Evolutionary conservation across 768 basidiomycete genomes (phyloP), one percentile per base, ranked within the genome.

Genomic region (Boletus fagicola): DNA sequence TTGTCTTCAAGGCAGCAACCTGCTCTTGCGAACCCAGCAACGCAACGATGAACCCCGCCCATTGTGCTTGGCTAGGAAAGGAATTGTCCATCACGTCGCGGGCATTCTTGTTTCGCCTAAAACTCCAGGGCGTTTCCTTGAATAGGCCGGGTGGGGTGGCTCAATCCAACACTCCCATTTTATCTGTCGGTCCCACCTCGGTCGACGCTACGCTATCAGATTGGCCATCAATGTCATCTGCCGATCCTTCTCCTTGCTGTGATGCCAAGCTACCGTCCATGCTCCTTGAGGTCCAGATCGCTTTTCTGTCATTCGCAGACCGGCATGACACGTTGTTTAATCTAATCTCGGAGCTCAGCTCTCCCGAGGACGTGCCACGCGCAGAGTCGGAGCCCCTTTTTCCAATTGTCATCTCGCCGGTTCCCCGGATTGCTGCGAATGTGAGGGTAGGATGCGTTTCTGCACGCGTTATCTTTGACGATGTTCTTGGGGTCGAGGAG

Each of bases 211-310:
- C 87, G 24, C 69, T 77, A 22, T 79, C 79, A 3, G 83, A 85
- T 67, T 90, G 86, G 87, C 84, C 86, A 10, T 68, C 78, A 42
- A 83, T 85, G 62, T 67, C 86, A 44, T 59, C 72, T 13, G n/a
- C 52, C 20, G 40, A 50, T 54, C 48, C 43, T 44, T 44, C 36
- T 50, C 44, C 47, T 47, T 54, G 8, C 22, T 83, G 81, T 24
- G 86, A 87, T 63, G 80, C 84, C 10, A 85, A 85, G 65, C 75
- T 79, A 11, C 78, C 88, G 12, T 74, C 85, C 13, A 47, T 88
- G 20, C 79, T 80, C 28, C 63, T 84, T 22, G 77, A 76, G 38
- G 59, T 78, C 42, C 75, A 69, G 28, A 55, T 85, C 13, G 77
- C 77, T 13, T 72, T 73, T 18, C 56, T 88, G 5, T 75, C 82